A percentile compares a stretch with the other conserved stretches of the same genome.
Conservation (phyloP, 305 asterid genomes). For the Plantago lanceolata region DNA sequence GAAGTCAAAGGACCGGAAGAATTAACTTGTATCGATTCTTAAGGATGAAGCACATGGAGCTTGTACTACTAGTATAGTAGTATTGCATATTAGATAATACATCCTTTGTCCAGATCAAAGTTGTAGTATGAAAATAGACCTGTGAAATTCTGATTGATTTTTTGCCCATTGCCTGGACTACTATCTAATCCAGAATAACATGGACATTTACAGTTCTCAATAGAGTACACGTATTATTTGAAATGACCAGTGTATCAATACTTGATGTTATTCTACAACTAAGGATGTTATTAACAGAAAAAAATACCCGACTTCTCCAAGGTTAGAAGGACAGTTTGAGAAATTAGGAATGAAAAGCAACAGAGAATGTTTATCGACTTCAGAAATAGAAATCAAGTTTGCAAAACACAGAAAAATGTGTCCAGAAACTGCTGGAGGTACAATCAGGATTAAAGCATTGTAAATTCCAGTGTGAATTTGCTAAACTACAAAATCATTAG, state of each 20-base stretch:
- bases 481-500: too few relatives aligned
- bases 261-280: not conserved
- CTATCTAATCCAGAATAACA: not conserved
- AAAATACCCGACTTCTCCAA: too few relatives aligned
- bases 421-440: not conserved
- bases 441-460: not conserved
- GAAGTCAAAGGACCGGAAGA: slow-evolving; percentile 30
- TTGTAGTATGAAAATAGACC: not conserved
- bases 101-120: too few relatives aligned
- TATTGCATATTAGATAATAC: too few relatives aligned
- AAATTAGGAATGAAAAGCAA: too few relatives aligned
- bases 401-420: not conserved
- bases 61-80: slow-evolving; percentile 31
- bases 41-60: not conserved
- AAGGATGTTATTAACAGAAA: not conserved
- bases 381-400: not conserved
- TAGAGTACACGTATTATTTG: not conserved
- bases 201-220: not conserved
- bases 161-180: not conserved
- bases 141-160: not conserved
- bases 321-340: too few relatives aligned
- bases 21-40: slow-evolving; percentile 3
- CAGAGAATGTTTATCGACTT: too few relatives aligned
- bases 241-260: too few relatives aligned
- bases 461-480: not conserved